phyloP scores from a whole-genome alignment of 177 flowering plant species.

The Telopea speciosissima region DNA sequence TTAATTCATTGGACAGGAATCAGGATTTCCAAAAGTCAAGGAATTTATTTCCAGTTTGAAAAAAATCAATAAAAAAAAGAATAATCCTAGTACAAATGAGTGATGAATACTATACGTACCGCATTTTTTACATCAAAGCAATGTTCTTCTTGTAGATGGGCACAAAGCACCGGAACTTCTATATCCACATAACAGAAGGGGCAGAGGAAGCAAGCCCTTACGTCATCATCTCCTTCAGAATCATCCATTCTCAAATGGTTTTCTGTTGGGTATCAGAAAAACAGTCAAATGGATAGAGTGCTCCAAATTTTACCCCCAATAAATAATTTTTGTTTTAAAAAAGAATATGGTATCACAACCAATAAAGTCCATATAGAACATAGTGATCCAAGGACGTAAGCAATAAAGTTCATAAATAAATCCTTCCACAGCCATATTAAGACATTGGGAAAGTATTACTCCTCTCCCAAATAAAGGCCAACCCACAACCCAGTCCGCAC shows the following conservation, averaged over 20 bases:
- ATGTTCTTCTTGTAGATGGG: conserved; percentile 78
- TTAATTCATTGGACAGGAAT: background rate
- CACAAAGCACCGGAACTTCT: conserved; percentile 46
- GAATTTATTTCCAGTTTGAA: background rate
- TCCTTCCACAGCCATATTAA: background rate
- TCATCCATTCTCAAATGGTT: conserved; percentile 32
- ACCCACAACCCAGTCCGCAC: background rate
- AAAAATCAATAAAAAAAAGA: background rate
- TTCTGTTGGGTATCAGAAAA: conserved; percentile 26
- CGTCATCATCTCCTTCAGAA: conserved; percentile 61
- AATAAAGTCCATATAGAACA: background rate
- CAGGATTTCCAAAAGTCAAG: background rate
- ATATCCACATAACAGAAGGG: conserved; percentile 82
- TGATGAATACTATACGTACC: conserved; percentile 28
- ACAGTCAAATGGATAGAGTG: conserved; percentile 1
- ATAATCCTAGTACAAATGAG: background rate
- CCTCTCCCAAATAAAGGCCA: background rate
- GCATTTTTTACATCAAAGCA: conserved; percentile 76
- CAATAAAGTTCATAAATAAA: background rate
- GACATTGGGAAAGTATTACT: background rate
- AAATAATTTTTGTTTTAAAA: too few species aligned
- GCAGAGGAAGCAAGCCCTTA: conserved; percentile 58
- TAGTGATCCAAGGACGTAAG: background rate
- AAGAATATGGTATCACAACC: too few species aligned
- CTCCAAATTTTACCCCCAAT: too few species aligned